Evolutionary conservation across 192 early-diverging fungal genomes (phyloP), one percentile per base, ranked within the genome.

Genomic region (Coemansia javaensis): DNA sequence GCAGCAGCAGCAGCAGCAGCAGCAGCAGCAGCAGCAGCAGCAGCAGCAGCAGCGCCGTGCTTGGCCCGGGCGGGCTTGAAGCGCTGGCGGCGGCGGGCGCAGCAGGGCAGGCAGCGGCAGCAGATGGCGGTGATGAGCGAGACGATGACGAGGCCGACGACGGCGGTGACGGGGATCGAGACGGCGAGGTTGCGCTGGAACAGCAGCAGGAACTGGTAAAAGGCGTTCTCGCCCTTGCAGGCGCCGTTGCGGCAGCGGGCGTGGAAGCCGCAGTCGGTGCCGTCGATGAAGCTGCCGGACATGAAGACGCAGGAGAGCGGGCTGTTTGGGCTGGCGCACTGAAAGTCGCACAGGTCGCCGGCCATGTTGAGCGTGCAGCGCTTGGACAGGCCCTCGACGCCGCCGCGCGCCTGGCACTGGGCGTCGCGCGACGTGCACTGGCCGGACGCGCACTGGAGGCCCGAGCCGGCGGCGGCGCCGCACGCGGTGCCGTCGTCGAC

Each of bases 361-460:
- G 65, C 66, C 50, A 79, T 74, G 32, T 67, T 71, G 20, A 76
- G 40, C 6, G 68, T 47, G 50, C 87, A 86, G 23, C 77, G 70
- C 56, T 75, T 52, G 0, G 66, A 75, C 34, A 82, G 65, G 14
- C 79, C 78, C 31, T 79, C 41, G 0, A 51, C 32, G 38, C 59
- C 53, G 22, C 81, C 85, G 17, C 82, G 80, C 15, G 78, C 70
- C 47, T 68, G 41, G 25, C 85, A 86, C 58, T 89, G 87, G 0
- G 75, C 61, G 64, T 89, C 85, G 20, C 85, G 67, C 5, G 82
- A 85, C 5, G 85, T 89, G 53, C 87, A 89, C 37, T 82, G 56
- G 15, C 87, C 87, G 5, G 81, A 81, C 22, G 87, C 83, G 55
- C 87, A 89, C 28, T 67, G 49, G 8, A 82, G 63, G 0, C 55